Base-by-base conservation (phyloP, 225 moss, liverwort and hornwort species). In the Sphagnum tenellum region DNA sequence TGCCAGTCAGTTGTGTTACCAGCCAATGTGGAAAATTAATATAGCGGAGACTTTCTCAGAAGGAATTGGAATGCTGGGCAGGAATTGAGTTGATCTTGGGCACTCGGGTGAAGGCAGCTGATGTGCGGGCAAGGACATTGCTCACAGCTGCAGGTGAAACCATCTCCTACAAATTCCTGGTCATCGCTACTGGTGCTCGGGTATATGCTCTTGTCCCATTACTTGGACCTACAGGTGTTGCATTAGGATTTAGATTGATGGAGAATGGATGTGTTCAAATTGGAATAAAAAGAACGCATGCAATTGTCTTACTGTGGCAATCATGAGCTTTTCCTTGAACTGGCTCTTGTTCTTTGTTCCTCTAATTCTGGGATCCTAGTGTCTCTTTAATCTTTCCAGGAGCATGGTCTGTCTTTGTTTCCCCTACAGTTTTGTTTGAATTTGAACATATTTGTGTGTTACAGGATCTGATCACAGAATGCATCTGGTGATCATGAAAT, bases 181-280 rank as follows among this genome's bases (percentile, higher is more conserved):
- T 98, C 49, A 76, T 98, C 56, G 93, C 92, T 64, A 92, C 93
- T 46, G 96, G 96, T 61, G 96, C 96, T 68, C 84, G 96, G 74
- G 96, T 96, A 66, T 67, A 86, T 51, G 62, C 62, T 57, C 70
- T 67, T 66, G 29, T 44, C 29, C 29, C 29, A 29, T 29, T 29
- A 29, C 29, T 29, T 29, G 29, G 29, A 29, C 29, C 29, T 29
- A 29, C 29, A 29, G 29, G 29, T 29, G 29, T 1, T 29, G 29
- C 29, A 29, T 29, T 29, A 29, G 29, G 29, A 1, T 29, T 29
- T 29, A 29, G 29, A 29, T 29, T 29, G 3, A 29, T 3, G 13
- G 29, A 64, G 44, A 64, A 50, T 53, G 3, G 29, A 65, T 29
- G 29, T 29, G 29, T 29, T 29, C 29, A 29, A 29, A 0, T 29